Evolutionary conservation across 2,329 filamentous ascomycete species (phyloP), one percentile per base, ranked within the genome.

Genomic region (Aspergillus sp.): DNA sequence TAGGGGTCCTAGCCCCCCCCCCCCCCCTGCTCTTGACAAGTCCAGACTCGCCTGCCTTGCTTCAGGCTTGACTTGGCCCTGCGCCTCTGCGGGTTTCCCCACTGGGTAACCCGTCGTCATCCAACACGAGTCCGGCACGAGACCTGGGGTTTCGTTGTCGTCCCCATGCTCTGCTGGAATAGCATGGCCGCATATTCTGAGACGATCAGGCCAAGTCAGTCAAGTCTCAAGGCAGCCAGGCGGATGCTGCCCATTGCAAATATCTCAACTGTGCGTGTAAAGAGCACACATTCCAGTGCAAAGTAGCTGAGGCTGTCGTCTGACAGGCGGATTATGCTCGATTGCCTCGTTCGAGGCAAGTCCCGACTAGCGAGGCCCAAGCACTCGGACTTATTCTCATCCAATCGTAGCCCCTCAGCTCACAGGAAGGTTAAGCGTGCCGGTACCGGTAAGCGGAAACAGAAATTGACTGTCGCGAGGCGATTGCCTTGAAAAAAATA

Each of bases 371-470:
- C 49, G 61, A 60, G 63, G 62, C 51, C 62, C 60, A 63, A 64
- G 63, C 63, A 64, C 63, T 60, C 62, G 62, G 63, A 56, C 56
- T 53, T 49, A 57, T 48, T 37, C 24, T 27, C 37, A 45, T 22
- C 62, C 62, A 63, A 59, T 62, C 54, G 44, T 24, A 27, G n/a
- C 2, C 13, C n/a, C 15, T 8, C n/a, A 46, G 22, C 13, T n/a
- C 41, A 17, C 19, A 44, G 40, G 15, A 53, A 53, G 51, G 30
- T 56, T 56, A 39, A 44, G 37, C 20, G 46, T 50, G 24, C 19
- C 24, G 47, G 52, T 54, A 56, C 19, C 37, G 40, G 52, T 54
- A 56, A 51, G 49, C 39, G 27, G 53, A 56, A 56, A 51, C 44
- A 56, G 54, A 51, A 41, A 49, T 37, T 19, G 48, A 41, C 34